phyloP scores from a whole-genome alignment of 1,284 basidiomycete genomes.

The Melampsora occidentalis region DNA sequence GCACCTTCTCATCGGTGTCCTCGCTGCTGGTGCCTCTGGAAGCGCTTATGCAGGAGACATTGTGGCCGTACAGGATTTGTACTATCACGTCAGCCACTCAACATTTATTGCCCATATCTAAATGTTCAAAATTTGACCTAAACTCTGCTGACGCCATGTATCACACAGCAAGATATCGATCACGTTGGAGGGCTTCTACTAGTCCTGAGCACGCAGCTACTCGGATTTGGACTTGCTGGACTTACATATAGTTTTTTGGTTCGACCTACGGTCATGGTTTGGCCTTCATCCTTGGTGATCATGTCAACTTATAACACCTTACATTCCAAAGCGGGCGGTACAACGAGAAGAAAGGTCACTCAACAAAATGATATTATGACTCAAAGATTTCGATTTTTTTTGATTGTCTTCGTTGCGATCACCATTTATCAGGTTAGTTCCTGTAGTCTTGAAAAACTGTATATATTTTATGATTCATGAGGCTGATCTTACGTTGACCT shows the following conservation, averaged over 20 bases:
- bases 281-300: slow-evolving; percentile 51
- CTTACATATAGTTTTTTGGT: slow-evolving; percentile 52
- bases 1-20: slow-evolving; percentile 56
- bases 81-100: slow-evolving; percentile 20
- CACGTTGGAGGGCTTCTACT: slow-evolving; percentile 54
- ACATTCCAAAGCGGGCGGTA: slow-evolving; percentile 40
- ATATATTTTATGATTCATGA: too few relatives aligned
- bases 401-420: slow-evolving; percentile 21
- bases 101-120: slow-evolving; percentile 52
- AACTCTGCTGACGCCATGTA: slow-evolving; percentile 53
- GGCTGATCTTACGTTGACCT: not conserved
- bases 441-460: not conserved
- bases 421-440: slow-evolving; percentile 28
- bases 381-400: slow-evolving; percentile 29
- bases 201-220: slow-evolving; percentile 59
- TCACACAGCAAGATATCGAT: slow-evolving; percentile 54
- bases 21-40: slow-evolving; percentile 56
- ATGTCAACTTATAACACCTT: slow-evolving; percentile 54
- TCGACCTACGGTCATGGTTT: slow-evolving; percentile 53
- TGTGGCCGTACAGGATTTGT: slow-evolving; percentile 37
- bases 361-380: slow-evolving; percentile 2
- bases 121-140: slow-evolving; percentile 56
- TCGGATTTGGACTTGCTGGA: slow-evolving; percentile 60
- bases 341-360: not conserved
- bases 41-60: slow-evolving; percentile 57